Evolutionary conservation across 495 filamentous ascomycete genomes (phyloP).

Genomic region (Neurospora tetraspora): DNA sequence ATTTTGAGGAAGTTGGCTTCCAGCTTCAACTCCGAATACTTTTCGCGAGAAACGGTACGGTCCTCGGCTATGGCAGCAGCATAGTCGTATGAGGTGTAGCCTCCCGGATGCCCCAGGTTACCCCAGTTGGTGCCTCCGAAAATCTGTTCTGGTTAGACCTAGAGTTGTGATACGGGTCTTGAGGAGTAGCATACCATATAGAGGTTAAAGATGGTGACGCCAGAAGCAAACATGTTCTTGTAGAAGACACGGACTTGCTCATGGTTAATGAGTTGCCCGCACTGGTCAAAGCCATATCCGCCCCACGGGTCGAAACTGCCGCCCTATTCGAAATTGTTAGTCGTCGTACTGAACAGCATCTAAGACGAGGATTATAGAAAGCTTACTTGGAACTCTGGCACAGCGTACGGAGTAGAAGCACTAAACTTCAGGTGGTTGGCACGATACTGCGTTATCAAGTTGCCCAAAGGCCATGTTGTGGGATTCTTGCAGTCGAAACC

Average conservation of each 20-base stretch:
- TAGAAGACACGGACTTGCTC: conserved; percentile 73
- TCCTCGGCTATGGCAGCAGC: conserved; percentile 58
- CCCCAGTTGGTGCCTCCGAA: conserved; percentile 82
- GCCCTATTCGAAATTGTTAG: conserved; percentile 48
- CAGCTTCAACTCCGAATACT: conserved; percentile 71
- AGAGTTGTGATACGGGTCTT: conserved; percentile 5
- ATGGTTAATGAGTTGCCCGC: conserved; percentile 50
- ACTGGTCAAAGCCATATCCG: conserved; percentile 55
- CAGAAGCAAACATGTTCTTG: conserved; percentile 64
- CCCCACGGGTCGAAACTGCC: conserved; percentile 74
- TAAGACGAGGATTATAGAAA: no score
- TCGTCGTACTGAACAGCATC: no score
- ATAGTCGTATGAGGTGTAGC: conserved; percentile 71
- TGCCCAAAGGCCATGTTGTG: conserved; percentile 36
- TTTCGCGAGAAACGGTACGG: conserved; percentile 51
- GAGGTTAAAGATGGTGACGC: conserved; percentile 29
- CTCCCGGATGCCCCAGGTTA: conserved; percentile 61
- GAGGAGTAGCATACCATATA: conserved; percentile 49
- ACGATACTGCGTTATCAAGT: conserved; percentile 29
- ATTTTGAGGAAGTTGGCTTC: conserved; percentile 62
- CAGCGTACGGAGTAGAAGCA: conserved; percentile 50
- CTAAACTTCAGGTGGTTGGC: conserved; percentile 30
- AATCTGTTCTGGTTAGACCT: conserved; percentile 26
- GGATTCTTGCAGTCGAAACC: conserved; percentile 51
- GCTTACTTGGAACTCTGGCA: conserved; percentile 42